These are phyloP conservation scores for Dianthus caryophyllus DNA, from an alignment of 148 eudicot species.

Conservation along the genomic window DNA sequence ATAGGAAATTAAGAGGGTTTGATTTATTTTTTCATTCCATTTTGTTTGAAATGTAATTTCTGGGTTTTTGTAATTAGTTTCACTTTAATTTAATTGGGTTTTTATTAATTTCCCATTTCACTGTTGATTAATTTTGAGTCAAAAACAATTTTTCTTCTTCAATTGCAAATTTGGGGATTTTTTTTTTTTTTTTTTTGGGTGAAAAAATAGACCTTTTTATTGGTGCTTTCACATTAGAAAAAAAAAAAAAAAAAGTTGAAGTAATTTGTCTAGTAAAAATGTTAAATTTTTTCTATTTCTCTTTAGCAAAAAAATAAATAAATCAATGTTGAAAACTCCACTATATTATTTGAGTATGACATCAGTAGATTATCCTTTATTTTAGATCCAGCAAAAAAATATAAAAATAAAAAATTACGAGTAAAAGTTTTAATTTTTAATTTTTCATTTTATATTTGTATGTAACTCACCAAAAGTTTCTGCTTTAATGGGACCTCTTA, in stretches of 20 bases:
- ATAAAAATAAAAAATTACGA: too few species aligned
- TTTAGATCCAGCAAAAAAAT: constrained; percentile 11
- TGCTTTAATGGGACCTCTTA: constrained; percentile 1
- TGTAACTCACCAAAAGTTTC: constrained; percentile 18
- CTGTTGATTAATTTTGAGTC: neutral
- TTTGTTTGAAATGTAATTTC: neutral
- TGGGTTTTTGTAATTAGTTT: neutral
- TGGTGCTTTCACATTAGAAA: constrained; percentile 26
- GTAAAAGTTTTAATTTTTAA: too few species aligned
- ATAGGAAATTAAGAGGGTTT: neutral
- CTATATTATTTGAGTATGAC: constrained; percentile 21
- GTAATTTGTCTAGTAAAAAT: constrained; percentile 3
- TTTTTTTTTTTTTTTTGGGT: constrained; percentile 13
- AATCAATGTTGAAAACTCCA: constrained; percentile 24
- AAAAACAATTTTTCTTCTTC: neutral
- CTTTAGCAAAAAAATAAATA: constrained; percentile 15
- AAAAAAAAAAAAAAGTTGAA: constrained; percentile 24
- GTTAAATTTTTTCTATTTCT: neutral
- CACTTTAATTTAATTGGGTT: neutral
- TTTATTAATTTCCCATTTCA: neutral
- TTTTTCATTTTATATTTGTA: too few species aligned
- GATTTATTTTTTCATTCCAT: neutral
- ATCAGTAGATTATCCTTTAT: constrained; percentile 19
- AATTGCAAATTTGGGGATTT: neutral
- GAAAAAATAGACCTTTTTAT: constrained; percentile 1